Conservation (phyloP, 352 stramenopile species). For the Globisporangium splendens region DNA sequence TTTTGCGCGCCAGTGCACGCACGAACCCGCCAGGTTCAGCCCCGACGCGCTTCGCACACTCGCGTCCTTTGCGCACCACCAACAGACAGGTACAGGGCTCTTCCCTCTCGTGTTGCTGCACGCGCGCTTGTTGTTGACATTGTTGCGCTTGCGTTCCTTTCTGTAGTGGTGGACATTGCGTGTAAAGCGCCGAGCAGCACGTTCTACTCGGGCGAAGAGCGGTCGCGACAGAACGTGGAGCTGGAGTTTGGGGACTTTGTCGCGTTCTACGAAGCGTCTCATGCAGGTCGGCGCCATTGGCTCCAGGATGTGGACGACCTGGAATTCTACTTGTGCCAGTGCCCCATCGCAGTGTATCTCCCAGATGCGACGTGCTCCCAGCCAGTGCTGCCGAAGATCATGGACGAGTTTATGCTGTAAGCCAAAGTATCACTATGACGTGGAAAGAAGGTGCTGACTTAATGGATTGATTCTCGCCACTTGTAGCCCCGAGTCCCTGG, state of each 20-base stretch:
- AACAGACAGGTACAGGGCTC: slow-evolving; percentile 29
- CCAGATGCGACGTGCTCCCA: slow-evolving; percentile 40
- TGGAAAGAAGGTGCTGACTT: too few relatives aligned
- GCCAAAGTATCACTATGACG: neutral
- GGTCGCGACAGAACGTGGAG: slow-evolving; percentile 59
- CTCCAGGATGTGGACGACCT: slow-evolving; percentile 64
- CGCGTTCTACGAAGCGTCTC: slow-evolving; percentile 56
- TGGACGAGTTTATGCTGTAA: slow-evolving; percentile 62
- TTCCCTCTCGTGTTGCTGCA: neutral
- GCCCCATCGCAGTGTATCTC: slow-evolving; percentile 56
- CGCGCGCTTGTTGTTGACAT: neutral
- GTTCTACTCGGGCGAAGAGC: slow-evolving; percentile 63
- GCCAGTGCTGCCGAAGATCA: slow-evolving; percentile 43
- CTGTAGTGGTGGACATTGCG: slow-evolving; percentile 70
- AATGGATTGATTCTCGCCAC: neutral
- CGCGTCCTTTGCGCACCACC: slow-evolving; percentile 26
- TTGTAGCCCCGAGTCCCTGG: slow-evolving; percentile 41
- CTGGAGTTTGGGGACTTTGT: slow-evolving; percentile 84
- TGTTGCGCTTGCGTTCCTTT: too few relatives aligned
- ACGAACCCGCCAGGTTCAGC: slow-evolving; percentile 3
- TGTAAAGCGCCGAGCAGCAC: slow-evolving; percentile 44
- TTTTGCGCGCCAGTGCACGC: slow-evolving; percentile 38
- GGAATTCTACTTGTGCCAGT: slow-evolving; percentile 83
- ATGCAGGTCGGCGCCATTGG: slow-evolving; percentile 48
- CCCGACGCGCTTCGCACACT: slow-evolving; percentile 28